Conservation (phyloP, 257 asterid species). For the Thymus quinquecostatus region DNA sequence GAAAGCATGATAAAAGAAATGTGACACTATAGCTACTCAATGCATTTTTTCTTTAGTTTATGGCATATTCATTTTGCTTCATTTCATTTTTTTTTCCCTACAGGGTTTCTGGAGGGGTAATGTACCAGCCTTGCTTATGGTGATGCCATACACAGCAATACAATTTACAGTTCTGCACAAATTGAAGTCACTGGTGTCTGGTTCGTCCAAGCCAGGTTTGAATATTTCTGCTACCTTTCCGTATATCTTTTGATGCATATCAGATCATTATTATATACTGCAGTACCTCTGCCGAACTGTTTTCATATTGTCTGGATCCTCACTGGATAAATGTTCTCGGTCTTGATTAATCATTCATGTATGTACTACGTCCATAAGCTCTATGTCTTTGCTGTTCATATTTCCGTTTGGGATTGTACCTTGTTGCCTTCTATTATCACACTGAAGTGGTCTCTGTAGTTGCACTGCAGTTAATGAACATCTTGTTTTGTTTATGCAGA, state of each 20-base stretch:
- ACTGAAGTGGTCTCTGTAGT: neutral
- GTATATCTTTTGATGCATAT: slow-evolving; percentile 6
- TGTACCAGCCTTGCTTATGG: slow-evolving; percentile 95
- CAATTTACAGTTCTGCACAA: slow-evolving; percentile 82
- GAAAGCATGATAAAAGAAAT: neutral
- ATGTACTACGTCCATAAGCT: neutral
- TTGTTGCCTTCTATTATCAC: slow-evolving; percentile 1
- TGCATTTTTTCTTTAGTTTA: neutral
- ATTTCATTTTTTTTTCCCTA: slow-evolving; percentile 1
- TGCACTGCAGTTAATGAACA: slow-evolving; percentile 1
- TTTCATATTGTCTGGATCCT: neutral
- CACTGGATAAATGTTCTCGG: neutral
- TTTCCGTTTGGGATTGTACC: neutral
- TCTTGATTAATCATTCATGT: slow-evolving; percentile 8
- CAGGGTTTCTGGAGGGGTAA: slow-evolving; percentile 99
- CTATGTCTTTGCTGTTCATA: neutral
- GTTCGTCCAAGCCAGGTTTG: slow-evolving; percentile 88
- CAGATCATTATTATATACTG: neutral
- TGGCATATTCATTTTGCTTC: slow-evolving; percentile 12
- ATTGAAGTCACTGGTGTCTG: slow-evolving; percentile 80
- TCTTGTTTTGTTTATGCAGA: slow-evolving; percentile 53
- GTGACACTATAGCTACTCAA: neutral
- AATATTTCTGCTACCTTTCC: slow-evolving; percentile 17
- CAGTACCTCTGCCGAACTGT: slow-evolving; percentile 6
- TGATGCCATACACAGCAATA: slow-evolving; percentile 94